phyloP scores from a whole-genome alignment of 73 alveolate species.

The Stentor coeruleus region DNA sequence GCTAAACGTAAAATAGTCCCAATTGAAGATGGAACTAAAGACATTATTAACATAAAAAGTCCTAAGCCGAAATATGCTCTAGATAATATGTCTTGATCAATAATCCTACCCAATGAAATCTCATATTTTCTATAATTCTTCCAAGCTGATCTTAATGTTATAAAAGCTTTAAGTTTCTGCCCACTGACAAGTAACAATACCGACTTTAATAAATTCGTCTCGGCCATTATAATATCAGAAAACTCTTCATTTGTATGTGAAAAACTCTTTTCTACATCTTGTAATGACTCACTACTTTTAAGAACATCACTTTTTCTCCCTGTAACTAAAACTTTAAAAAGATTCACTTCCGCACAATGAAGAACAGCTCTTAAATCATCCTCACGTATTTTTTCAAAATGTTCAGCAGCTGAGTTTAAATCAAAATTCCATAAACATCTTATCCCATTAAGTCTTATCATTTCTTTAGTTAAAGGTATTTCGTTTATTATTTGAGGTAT shows the following conservation, averaged over 20 bases:
- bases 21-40: conserved; percentile 41
- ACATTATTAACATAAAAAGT: conserved; percentile 42
- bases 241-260: background rate
- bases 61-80: conserved; percentile 55
- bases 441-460: conserved; percentile 26
- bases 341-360: conserved; percentile 38
- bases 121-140: conserved; percentile 46
- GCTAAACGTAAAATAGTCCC: conserved; percentile 41
- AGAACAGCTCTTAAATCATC: conserved; percentile 36
- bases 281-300: background rate
- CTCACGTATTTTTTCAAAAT: conserved; percentile 21
- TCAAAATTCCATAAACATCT: conserved; percentile 48
- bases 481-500: background rate
- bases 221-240: conserved; percentile 37
- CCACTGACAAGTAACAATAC: conserved; percentile 44
- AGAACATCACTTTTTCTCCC: conserved; percentile 38
- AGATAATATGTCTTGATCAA: conserved; percentile 29
- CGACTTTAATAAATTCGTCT: conserved; percentile 42
- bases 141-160: conserved; percentile 44
- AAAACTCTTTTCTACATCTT: background rate
- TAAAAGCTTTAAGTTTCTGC: conserved; percentile 48
- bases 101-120: background rate
- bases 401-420: conserved; percentile 31
- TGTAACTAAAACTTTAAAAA: conserved; percentile 48
- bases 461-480: background rate